These are phyloP conservation scores for Curvularia verruculosa DNA, from an alignment of 2,329 filamentous ascomycete genomes.

Conservation along the genomic window DNA sequence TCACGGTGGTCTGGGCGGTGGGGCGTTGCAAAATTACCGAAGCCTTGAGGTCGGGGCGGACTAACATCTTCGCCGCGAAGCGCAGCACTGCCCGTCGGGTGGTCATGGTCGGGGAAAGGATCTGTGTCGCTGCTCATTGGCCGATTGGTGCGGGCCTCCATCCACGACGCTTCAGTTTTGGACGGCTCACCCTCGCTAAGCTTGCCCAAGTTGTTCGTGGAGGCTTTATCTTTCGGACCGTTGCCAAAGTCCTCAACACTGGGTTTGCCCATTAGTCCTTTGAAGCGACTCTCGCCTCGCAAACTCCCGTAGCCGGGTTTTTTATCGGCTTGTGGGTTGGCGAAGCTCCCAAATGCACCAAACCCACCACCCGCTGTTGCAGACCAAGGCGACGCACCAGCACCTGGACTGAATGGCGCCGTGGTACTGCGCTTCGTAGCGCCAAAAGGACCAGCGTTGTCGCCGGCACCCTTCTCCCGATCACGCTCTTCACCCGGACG, in stretches of 20 bases:
- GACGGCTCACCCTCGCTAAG: conserved; percentile 59
- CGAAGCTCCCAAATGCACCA: conserved; percentile 89
- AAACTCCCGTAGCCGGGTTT: conserved; percentile 69
- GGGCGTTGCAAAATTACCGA: conserved; percentile 52
- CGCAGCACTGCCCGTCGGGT: conserved; percentile 70
- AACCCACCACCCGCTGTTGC: conserved; percentile 67
- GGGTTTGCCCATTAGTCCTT: conserved; percentile 82
- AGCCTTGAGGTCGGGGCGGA: conserved; percentile 54
- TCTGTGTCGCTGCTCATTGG: conserved; percentile 70
- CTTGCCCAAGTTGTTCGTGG: conserved; percentile 59
- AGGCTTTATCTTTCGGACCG: conserved; percentile 61
- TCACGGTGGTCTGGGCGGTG: conserved; percentile 60
- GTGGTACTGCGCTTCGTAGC: conserved; percentile 63
- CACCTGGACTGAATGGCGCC: conserved; percentile 59
- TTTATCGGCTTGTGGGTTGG: conserved; percentile 68
- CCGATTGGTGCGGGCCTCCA: conserved; percentile 54
- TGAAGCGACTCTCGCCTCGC: conserved; percentile 81
- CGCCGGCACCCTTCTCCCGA: conserved; percentile 53
- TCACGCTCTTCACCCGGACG: conserved; percentile 58
- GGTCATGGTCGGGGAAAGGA: conserved; percentile 71
- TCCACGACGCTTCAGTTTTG: conserved; percentile 59
- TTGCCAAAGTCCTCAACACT: conserved; percentile 67
- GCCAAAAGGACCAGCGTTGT: conserved; percentile 56
- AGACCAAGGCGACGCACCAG: conserved; percentile 63
- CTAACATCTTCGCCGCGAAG: conserved; percentile 77